phyloP scores from a whole-genome alignment of 371 early-diverging fungal species.

The Apophysomyces elegans region DNA sequence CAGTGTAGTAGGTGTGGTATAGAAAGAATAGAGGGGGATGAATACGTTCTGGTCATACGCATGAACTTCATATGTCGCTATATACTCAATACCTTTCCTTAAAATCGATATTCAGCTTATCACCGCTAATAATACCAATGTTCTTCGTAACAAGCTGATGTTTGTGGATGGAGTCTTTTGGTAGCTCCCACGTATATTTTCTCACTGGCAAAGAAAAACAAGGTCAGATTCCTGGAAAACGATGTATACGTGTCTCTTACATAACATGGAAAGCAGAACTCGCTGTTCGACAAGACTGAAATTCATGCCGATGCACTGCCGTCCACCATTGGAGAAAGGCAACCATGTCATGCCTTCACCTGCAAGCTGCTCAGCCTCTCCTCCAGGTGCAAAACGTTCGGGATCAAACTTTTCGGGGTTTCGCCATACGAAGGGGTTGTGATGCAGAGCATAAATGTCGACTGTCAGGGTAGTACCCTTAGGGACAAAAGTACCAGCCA shows the following conservation, averaged over 20 bases:
- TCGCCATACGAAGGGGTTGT: conserved; percentile 22
- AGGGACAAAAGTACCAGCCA: conserved; percentile 49
- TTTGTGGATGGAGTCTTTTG: conserved; percentile 32
- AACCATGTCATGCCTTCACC: conserved; percentile 26
- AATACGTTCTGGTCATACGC: no score
- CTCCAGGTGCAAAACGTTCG: conserved; percentile 28
- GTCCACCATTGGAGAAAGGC: conserved; percentile 37
- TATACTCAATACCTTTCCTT: conserved; percentile 24
- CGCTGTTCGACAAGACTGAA: conserved; percentile 36
- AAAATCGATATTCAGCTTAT: conserved; percentile 21
- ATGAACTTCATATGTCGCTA: neutral
- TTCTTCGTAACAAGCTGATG: conserved; percentile 19
- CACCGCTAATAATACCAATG: conserved; percentile 10
- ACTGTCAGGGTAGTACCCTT: conserved; percentile 43
- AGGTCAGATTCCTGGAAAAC: neutral
- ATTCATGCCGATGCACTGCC: conserved; percentile 40
- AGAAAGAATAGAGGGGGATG: no score
- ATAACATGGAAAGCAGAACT: conserved; percentile 31
- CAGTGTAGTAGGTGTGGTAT: no score
- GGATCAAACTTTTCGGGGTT: conserved; percentile 26
- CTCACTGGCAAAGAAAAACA: conserved; percentile 15
- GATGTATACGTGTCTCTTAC: conserved; percentile 20
- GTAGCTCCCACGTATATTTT: conserved; percentile 25
- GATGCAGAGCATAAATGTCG: conserved; percentile 40
- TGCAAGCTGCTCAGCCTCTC: conserved; percentile 18